Evolutionary conservation across 352 stramenopile genomes (phyloP).

Genomic region (Phytophthora sansomeana): DNA sequence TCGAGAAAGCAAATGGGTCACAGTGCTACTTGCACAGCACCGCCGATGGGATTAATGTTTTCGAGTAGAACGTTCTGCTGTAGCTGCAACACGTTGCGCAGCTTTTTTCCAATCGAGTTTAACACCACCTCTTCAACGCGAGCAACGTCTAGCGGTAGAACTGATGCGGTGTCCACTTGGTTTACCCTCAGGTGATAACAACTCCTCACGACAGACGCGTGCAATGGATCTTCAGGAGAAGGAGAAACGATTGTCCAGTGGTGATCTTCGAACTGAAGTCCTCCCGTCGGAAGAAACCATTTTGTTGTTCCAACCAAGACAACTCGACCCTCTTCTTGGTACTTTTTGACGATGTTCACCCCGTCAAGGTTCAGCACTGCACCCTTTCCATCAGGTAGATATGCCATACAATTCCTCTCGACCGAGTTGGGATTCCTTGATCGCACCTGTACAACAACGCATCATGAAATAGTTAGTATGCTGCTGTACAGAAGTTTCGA

Average conservation of each 20-base stretch:
- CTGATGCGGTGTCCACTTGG: constrained; percentile 9
- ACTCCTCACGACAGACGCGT: constrained; percentile 30
- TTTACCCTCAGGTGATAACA: constrained; percentile 37
- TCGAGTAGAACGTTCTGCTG: constrained; percentile 31
- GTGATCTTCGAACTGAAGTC: constrained; percentile 39
- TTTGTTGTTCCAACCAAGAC: constrained; percentile 31
- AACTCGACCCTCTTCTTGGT: constrained; percentile 30
- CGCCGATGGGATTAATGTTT: background rate
- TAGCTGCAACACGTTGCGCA: constrained; percentile 24
- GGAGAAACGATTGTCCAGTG: constrained; percentile 38
- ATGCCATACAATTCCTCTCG: constrained; percentile 39
- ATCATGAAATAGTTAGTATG: background rate
- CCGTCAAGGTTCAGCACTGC: constrained; percentile 18
- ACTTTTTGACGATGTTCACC: constrained; percentile 37
- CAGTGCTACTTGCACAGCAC: background rate
- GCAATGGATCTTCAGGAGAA: constrained; percentile 13
- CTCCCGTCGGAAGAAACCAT: constrained; percentile 36
- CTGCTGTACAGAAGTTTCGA: background rate
- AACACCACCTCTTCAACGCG: constrained; percentile 28
- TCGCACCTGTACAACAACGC: constrained; percentile 14
- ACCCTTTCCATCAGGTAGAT: constrained; percentile 20
- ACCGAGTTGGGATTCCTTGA: constrained; percentile 18
- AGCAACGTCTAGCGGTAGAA: constrained; percentile 19
- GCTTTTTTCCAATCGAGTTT: constrained; percentile 21
- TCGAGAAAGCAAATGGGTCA: background rate